Percentiles rank a stretch among this genome's conserved stretches.
Evolutionary conservation across 2,329 filamentous ascomycete species (phyloP).

Genomic region (Stagonosporopsis cucurbitacearum): DNA sequence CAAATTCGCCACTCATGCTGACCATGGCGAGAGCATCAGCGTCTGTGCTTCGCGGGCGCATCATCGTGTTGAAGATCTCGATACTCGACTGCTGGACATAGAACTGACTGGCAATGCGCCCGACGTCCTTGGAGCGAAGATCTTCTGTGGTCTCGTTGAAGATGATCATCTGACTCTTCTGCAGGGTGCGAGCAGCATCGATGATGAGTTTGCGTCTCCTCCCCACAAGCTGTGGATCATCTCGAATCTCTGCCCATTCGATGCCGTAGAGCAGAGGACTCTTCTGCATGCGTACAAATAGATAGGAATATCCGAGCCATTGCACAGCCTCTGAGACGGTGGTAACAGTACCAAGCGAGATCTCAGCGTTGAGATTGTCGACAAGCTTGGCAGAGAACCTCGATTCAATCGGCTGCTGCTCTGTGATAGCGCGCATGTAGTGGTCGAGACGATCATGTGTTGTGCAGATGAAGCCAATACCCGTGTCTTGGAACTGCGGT

Average conservation of each 20-base stretch:
- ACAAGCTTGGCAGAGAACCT: conserved; percentile 91
- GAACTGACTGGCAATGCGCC: conserved; percentile 94
- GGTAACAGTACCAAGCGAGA: conserved; percentile 91
- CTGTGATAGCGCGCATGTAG: conserved; percentile 90
- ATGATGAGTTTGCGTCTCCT: conserved; percentile 85
- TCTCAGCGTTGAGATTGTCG: conserved; percentile 96
- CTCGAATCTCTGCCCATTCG: conserved; percentile 86
- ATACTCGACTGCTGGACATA: conserved; percentile 94
- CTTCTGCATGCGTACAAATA: conserved; percentile 95
- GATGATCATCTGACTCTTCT: conserved; percentile 98
- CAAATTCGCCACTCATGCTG: conserved; percentile 95
- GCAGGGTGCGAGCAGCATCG: conserved; percentile 83
- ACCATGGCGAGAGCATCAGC: conserved; percentile 96
- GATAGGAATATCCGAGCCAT: conserved; percentile 97
- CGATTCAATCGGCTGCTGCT: conserved; percentile 97
- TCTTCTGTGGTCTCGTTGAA: conserved; percentile 96
- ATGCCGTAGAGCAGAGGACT: conserved; percentile 94
- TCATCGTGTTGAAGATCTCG: conserved; percentile 95
- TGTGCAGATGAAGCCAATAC: conserved; percentile 98
- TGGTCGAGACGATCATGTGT: conserved; percentile 92
- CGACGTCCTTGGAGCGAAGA: conserved; percentile 90
- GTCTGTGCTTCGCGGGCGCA: conserved; percentile 84
- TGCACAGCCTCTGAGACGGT: conserved; percentile 92
- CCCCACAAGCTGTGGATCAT: conserved; percentile 88
- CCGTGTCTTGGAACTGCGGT: conserved; percentile 95